phyloP scores from a whole-genome alignment of 2,329 filamentous ascomycete genomes.

The Cercospora sesami region DNA sequence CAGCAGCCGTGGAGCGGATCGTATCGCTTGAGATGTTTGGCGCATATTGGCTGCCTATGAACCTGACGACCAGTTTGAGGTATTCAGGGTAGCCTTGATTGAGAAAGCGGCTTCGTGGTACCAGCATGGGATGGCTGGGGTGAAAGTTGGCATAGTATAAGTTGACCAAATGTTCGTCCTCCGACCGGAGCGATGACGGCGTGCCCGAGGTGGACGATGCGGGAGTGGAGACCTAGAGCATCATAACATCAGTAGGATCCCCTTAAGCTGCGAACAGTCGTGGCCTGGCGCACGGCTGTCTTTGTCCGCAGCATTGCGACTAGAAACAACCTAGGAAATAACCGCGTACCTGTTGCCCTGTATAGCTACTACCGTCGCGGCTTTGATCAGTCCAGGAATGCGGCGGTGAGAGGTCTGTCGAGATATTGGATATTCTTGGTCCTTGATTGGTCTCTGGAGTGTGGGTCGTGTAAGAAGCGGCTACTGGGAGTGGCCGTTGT shows the following conservation, averaged over 20 bases:
- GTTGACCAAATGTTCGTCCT: conserved; percentile 49
- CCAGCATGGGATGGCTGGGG: conserved; percentile 57
- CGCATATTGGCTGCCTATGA: conserved; percentile 58
- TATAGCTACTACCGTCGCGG: conserved; percentile 4
- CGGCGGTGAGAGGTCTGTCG: conserved; percentile 8
- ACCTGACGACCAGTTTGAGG: conserved; percentile 57
- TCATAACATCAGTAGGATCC: background rate
- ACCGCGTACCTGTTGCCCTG: conserved; percentile 1
- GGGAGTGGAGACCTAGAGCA: conserved; percentile 12
- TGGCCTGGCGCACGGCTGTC: background rate
- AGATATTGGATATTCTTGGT: background rate
- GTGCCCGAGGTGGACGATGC: conserved; percentile 42
- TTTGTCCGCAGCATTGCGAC: background rate
- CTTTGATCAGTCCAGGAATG: conserved; percentile 13
- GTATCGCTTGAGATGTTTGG: conserved; percentile 36
- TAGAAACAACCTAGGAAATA: background rate
- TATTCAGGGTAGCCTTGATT: conserved; percentile 47
- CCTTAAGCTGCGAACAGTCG: background rate
- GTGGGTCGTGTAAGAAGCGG: background rate
- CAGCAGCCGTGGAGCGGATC: conserved; percentile 49
- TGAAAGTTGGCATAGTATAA: conserved; percentile 60
- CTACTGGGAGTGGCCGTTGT: conserved; percentile 8
- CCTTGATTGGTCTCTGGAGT: background rate
- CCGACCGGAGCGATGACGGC: conserved; percentile 35
- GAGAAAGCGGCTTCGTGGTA: conserved; percentile 49